A percentile compares a stretch with the other conserved stretches of the same genome.
Evolutionary conservation across 2,329 filamentous ascomycete genomes (phyloP).

Genomic region (Aspergillus viridinutans): DNA sequence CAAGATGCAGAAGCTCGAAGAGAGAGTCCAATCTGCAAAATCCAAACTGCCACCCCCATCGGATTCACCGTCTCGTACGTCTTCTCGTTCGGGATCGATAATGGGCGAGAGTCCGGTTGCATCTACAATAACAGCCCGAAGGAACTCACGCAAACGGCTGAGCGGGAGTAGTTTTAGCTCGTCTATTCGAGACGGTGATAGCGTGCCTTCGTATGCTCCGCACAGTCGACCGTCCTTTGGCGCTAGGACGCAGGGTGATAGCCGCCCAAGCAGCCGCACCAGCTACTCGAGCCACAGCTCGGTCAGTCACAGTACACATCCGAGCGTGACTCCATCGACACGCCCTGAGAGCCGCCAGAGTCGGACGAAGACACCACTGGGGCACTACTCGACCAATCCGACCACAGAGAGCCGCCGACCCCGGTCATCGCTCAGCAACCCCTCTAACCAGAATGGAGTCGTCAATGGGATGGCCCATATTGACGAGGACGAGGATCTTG

Average conservation of each 20-base stretch:
- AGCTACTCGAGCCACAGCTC: slow-evolving; percentile 50
- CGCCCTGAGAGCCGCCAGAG: slow-evolving; percentile 65
- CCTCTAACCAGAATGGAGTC: slow-evolving; percentile 53
- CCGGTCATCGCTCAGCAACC: slow-evolving; percentile 65
- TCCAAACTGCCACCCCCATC: slow-evolving; percentile 85
- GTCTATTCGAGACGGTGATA: slow-evolving; percentile 34
- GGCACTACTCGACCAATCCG: slow-evolving; percentile 48
- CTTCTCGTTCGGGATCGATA: slow-evolving; percentile 61
- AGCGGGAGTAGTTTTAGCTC: slow-evolving; percentile 42
- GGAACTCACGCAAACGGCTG: slow-evolving; percentile 37
- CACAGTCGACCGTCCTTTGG: slow-evolving; percentile 48
- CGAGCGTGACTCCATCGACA: slow-evolving; percentile 38
- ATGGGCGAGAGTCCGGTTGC: slow-evolving; percentile 48
- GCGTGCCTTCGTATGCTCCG: slow-evolving; percentile 31
- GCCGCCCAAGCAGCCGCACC: slow-evolving; percentile 70
- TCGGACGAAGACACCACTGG: slow-evolving; percentile 61
- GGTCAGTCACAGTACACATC: slow-evolving; percentile 37
- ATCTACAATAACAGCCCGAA: slow-evolving; percentile 53
- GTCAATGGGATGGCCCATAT: slow-evolving; percentile 53
- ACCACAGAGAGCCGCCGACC: slow-evolving; percentile 55
- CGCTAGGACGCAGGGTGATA: slow-evolving; percentile 42
- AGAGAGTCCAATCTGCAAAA: slow-evolving; percentile 82
- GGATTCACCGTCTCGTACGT: slow-evolving; percentile 71
- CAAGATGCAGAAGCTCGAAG: slow-evolving; percentile 95
- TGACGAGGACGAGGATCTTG: slow-evolving; percentile 47